Conservation (phyloP, 768 basidiomycete species). For the Pisolithus albus region DNA sequence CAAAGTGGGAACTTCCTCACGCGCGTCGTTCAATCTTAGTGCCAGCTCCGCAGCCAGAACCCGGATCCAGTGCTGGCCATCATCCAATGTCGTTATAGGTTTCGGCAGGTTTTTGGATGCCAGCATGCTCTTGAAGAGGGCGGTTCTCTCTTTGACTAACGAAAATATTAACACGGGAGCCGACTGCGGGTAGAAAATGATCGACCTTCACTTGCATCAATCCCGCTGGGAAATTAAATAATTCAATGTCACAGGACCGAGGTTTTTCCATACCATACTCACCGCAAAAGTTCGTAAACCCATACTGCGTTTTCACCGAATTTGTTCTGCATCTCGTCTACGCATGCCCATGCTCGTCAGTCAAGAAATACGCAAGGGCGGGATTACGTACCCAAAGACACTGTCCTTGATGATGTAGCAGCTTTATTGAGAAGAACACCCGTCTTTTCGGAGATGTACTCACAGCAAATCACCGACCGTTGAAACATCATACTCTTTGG, state of each 20-base stretch:
- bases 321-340: conserved; percentile 73
- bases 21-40: conserved; percentile 74
- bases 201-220: conserved; percentile 83
- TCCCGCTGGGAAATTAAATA: conserved; percentile 46
- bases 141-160: conserved; percentile 79
- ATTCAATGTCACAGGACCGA: not conserved
- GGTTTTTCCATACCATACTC: conserved; percentile 13
- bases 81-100: conserved; percentile 61
- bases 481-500: conserved; percentile 80
- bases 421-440: not conserved
- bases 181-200: not conserved
- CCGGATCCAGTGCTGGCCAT: conserved; percentile 87
- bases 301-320: conserved; percentile 82
- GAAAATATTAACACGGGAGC: not conserved
- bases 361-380: not conserved
- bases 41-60: conserved; percentile 89
- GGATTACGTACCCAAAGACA: conserved; percentile 46
- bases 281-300: conserved; percentile 91
- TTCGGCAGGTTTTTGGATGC: conserved; percentile 91
- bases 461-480: conserved; percentile 89
- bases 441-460: conserved; percentile 22
- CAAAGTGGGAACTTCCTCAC: conserved; percentile 60
- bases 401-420: conserved; percentile 32
- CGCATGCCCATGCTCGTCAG: not conserved
- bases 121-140: conserved; percentile 85